Evolutionary conservation across 495 filamentous ascomycete species (phyloP).

Genomic region (Tuber microsphaerosporum): DNA sequence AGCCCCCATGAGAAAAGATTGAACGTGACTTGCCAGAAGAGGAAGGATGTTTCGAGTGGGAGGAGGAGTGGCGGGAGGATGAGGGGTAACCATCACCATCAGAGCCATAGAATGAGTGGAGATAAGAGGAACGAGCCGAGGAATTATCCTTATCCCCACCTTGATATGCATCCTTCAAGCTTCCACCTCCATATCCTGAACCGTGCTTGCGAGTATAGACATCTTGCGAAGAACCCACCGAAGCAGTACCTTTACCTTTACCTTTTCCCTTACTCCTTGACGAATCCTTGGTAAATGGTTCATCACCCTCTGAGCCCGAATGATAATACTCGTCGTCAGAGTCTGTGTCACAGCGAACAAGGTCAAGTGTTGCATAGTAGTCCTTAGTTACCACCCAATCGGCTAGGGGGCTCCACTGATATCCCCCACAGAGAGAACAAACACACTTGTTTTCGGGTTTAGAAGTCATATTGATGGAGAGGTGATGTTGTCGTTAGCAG

Average conservation of each 20-base stretch:
- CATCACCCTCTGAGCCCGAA: background rate
- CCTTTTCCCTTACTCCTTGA: background rate
- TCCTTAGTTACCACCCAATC: no score
- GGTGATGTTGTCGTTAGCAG: background rate
- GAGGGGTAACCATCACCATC: no score
- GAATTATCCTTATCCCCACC: background rate
- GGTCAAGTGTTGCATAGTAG: no score
- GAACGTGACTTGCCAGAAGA: no score
- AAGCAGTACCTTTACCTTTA: background rate
- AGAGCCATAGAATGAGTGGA: background rate
- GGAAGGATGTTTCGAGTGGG: background rate
- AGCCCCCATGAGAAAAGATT: rapidly evolving
- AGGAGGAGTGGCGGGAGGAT: no score
- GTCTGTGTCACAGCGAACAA: no score
- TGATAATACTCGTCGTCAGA: background rate
- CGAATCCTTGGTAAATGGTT: background rate
- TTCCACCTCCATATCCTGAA: background rate
- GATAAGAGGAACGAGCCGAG: background rate
- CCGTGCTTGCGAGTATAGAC: background rate
- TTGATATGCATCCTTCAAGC: background rate
- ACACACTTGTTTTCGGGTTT: no score
- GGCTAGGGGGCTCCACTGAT: no score
- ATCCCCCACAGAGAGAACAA: no score
- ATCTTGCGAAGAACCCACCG: background rate
- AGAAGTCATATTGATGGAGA: background rate